Percentiles rank a stretch among this genome's conserved stretches.
phyloP scores from a whole-genome alignment of 768 basidiomycete species.

The Mycena haematopus region DNA sequence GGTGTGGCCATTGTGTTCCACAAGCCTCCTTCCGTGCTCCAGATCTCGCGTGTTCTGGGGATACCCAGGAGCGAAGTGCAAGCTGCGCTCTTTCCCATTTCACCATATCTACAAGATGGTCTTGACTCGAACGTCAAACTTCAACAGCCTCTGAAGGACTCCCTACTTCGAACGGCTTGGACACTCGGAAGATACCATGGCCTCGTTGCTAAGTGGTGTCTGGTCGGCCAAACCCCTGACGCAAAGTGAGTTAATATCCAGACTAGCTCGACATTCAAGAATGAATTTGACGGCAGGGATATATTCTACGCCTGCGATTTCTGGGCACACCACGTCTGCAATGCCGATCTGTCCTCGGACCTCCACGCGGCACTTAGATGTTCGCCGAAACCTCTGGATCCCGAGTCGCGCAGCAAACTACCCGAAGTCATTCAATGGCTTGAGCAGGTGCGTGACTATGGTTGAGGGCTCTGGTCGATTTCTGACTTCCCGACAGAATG shows the following conservation, averaged over 20 bases:
- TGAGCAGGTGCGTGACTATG: not conserved
- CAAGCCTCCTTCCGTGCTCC: slow-evolving; percentile 6
- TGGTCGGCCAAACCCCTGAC: not conserved
- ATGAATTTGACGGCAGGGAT: not conserved
- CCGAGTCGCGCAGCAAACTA: not conserved
- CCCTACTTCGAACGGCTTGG: not conserved
- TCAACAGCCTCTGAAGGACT: not conserved
- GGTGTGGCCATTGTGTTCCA: slow-evolving; percentile 6
- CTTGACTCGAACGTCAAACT: slow-evolving; percentile 1
- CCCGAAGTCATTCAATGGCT: slow-evolving; percentile 3
- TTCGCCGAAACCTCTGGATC: slow-evolving; percentile 3
- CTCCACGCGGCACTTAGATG: slow-evolving; percentile 2
- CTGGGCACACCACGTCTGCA: slow-evolving; percentile 14
- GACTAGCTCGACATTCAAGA: not conserved
- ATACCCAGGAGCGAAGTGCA: not conserved
- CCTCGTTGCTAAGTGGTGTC: slow-evolving; percentile 10
- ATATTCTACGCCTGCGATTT: slow-evolving; percentile 2
- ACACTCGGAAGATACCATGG: not conserved
- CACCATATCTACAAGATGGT: not conserved
- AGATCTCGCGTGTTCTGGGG: slow-evolving; percentile 9
- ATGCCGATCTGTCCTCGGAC: not conserved
- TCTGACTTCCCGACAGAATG: not conserved
- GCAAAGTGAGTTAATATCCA: too few relatives aligned
- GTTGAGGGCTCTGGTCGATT: not conserved
- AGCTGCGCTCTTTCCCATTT: slow-evolving; percentile 1